phyloP scores from a whole-genome alignment of 306 rosid species.

The Dalbergia cultrata region DNA sequence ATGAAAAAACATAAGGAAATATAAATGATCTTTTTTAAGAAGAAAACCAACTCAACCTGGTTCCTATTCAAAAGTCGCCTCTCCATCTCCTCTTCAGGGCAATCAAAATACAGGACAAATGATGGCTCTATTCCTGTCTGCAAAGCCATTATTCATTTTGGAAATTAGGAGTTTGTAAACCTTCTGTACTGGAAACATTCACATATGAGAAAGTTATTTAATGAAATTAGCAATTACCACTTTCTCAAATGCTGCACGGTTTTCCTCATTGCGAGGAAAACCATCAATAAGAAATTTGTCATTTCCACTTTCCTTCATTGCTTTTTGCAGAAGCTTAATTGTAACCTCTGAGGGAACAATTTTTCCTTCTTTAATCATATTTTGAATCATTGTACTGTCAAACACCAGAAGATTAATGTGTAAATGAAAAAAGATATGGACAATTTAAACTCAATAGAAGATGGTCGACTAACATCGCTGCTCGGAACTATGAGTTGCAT shows the following conservation, averaged over 20 bases:
- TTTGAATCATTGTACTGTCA: slow-evolving; percentile 90
- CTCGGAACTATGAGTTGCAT: neutral
- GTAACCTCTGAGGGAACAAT: slow-evolving; percentile 98
- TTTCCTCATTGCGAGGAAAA: slow-evolving; percentile 99
- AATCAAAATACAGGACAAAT: slow-evolving; percentile 84
- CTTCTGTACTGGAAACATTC: slow-evolving; percentile 28
- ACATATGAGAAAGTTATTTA: neutral
- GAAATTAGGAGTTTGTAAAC: slow-evolving; percentile 25
- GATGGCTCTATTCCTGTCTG: slow-evolving; percentile 93
- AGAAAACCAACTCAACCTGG: slow-evolving; percentile 65
- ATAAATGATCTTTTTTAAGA: neutral
- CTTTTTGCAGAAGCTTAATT: slow-evolving; percentile 85
- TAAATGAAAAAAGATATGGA: slow-evolving; percentile 19
- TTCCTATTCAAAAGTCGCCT: slow-evolving; percentile 85
- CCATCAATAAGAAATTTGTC: slow-evolving; percentile 98
- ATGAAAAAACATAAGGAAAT: slow-evolving; percentile 1
- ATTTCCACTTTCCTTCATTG: slow-evolving; percentile 79
- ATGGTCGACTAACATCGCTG: slow-evolving; percentile 12
- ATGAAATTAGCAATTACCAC: slow-evolving; percentile 62
- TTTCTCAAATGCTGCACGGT: slow-evolving; percentile 95
- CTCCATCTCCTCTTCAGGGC: slow-evolving; percentile 94
- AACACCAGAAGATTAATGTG: slow-evolving; percentile 42
- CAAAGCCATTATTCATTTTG: slow-evolving; percentile 49
- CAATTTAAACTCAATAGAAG: slow-evolving; percentile 37
- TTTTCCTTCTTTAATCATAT: slow-evolving; percentile 94